A percentile compares a stretch with the other conserved stretches of the same genome.
Conservation (phyloP, 75 land plant species). For the Cryptomeria japonica region DNA sequence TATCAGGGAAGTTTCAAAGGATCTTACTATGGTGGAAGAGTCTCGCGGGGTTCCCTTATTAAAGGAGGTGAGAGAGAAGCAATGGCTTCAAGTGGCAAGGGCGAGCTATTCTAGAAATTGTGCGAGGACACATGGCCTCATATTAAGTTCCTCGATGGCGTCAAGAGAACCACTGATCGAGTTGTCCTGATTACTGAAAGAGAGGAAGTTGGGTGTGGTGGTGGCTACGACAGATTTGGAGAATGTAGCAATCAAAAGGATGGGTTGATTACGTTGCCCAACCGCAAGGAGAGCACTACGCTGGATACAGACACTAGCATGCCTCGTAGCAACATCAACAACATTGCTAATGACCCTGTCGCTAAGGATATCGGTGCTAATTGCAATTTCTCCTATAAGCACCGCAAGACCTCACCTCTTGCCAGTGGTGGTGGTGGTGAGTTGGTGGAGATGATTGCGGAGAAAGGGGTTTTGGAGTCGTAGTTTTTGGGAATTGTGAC, state of each 20-base stretch:
- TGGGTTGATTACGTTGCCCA: slow-evolving; percentile 10
- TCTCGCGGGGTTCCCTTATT: too few relatives aligned
- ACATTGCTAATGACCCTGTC: neutral
- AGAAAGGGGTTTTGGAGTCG: too few relatives aligned
- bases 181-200: too few relatives aligned
- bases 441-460: slow-evolving; percentile 45
- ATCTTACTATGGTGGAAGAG: too few relatives aligned
- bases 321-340: neutral
- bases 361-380: neutral
- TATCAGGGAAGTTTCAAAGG: too few relatives aligned
- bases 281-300: slow-evolving; percentile 13
- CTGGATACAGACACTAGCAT: neutral
- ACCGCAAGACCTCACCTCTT: neutral
- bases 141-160: too few relatives aligned
- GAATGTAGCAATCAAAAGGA: slow-evolving; percentile 11
- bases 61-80: too few relatives aligned
- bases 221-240: slow-evolving; percentile 15
- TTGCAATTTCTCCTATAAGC: neutral
- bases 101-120: too few relatives aligned
- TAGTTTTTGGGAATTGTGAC: too few relatives aligned
- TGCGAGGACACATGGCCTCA: too few relatives aligned
- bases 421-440: slow-evolving; percentile 11
- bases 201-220: slow-evolving; percentile 4
- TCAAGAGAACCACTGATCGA: too few relatives aligned
- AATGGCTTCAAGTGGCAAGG: too few relatives aligned